Percentiles rank a stretch among this genome's conserved stretches.
Evolutionary conservation across 495 filamentous ascomycete genomes (phyloP).

Genomic region (Clohesyomyces aquaticus): DNA sequence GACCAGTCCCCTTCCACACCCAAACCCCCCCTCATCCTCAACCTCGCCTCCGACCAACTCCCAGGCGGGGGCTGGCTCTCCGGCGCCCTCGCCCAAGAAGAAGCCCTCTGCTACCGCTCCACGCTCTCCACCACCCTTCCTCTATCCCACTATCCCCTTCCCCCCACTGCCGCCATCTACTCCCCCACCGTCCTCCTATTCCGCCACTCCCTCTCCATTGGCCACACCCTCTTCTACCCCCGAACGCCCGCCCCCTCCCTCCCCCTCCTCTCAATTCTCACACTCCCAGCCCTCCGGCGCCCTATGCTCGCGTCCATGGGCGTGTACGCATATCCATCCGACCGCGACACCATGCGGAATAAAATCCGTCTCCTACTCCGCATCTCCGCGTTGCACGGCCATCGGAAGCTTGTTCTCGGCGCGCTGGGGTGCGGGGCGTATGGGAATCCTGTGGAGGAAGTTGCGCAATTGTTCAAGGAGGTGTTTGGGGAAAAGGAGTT

Average conservation of each 20-base stretch:
- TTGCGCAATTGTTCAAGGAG: slow-evolving; percentile 64
- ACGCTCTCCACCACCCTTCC: slow-evolving; percentile 60
- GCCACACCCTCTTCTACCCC: slow-evolving; percentile 53
- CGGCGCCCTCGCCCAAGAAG: slow-evolving; percentile 65
- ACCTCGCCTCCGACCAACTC: slow-evolving; percentile 59
- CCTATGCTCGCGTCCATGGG: slow-evolving; percentile 43
- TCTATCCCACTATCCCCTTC: slow-evolving; percentile 60
- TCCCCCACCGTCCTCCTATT: slow-evolving; percentile 62
- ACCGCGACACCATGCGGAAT: slow-evolving; percentile 56
- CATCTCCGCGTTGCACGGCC: slow-evolving; percentile 56
- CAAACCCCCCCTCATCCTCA: slow-evolving; percentile 52
- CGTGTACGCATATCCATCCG: slow-evolving; percentile 28
- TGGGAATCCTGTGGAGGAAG: slow-evolving; percentile 61
- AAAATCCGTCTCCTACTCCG: slow-evolving; percentile 65
- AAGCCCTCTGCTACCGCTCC: slow-evolving; percentile 66
- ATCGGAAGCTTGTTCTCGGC: slow-evolving; percentile 63
- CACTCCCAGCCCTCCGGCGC: slow-evolving; percentile 58
- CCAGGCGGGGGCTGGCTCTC: slow-evolving; percentile 62
- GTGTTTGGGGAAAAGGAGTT: slow-evolving; percentile 61
- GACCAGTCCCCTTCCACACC: slow-evolving; percentile 12
- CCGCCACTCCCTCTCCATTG: slow-evolving; percentile 49
- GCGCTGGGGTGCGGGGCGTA: slow-evolving; percentile 71
- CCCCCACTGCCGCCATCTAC: slow-evolving; percentile 58
- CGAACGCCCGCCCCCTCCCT: slow-evolving; percentile 41
- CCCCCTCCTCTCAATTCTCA: slow-evolving; percentile 61